phyloP scores from a whole-genome alignment of 2,329 filamentous ascomycete species.

The Aspergillus udagawae region DNA sequence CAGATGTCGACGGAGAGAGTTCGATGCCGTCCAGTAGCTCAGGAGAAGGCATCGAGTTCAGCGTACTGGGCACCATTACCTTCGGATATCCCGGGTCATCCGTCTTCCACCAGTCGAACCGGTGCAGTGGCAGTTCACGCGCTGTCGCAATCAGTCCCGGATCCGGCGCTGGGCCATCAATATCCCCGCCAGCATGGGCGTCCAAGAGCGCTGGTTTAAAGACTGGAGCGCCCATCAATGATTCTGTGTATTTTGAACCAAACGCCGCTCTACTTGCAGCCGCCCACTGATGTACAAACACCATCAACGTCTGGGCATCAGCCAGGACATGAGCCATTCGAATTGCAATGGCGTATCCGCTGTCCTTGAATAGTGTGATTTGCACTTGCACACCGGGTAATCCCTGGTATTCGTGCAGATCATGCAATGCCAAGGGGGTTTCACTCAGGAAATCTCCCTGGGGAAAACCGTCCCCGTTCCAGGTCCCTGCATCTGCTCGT shows the following conservation, averaged over 20 bases:
- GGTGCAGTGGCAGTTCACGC: slow-evolving; percentile 40
- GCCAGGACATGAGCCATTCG: slow-evolving; percentile 44
- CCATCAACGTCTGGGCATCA: slow-evolving; percentile 42
- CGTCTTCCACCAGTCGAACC: slow-evolving; percentile 47
- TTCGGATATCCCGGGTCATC: slow-evolving; percentile 7
- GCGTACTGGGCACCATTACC: neutral
- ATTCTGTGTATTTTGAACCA: too few relatives aligned
- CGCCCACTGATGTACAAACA: slow-evolving; percentile 45
- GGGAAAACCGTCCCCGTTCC: slow-evolving; percentile 1
- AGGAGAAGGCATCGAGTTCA: slow-evolving; percentile 1
- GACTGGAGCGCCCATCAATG: slow-evolving; percentile 19
- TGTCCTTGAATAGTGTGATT: slow-evolving; percentile 39
- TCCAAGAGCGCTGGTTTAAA: slow-evolving; percentile 44
- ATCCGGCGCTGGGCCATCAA: slow-evolving; percentile 17
- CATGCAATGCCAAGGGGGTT: slow-evolving; percentile 29
- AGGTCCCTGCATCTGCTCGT: neutral
- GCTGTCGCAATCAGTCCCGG: slow-evolving; percentile 24
- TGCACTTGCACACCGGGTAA: slow-evolving; percentile 36
- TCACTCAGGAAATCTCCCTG: slow-evolving; percentile 14
- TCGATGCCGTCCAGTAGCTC: slow-evolving; percentile 12
- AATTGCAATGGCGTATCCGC: slow-evolving; percentile 42
- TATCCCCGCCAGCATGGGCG: slow-evolving; percentile 19
- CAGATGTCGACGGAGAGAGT: slow-evolving; percentile 35
- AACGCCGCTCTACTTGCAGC: too few relatives aligned
- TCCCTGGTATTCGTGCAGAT: slow-evolving; percentile 23